These are phyloP conservation scores for Claviceps pazoutovae DNA, from an alignment of 2,329 filamentous ascomycete species.

Conservation along the genomic window DNA sequence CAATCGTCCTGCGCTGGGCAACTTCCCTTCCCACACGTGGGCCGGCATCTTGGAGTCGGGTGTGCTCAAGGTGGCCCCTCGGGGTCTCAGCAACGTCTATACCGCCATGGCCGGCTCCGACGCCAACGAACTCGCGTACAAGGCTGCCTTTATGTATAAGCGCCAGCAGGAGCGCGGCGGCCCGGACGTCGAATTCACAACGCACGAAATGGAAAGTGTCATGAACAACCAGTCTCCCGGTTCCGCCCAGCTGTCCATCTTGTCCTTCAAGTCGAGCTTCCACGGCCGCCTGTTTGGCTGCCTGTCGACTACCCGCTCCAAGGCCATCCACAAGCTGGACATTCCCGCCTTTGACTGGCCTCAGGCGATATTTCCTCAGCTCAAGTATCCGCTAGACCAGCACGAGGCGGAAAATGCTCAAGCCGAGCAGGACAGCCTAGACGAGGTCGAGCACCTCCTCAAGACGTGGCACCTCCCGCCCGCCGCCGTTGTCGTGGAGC, in stretches of 20 bases:
- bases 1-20: slow-evolving; percentile 80
- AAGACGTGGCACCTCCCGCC: slow-evolving; percentile 65
- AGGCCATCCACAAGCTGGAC: slow-evolving; percentile 89
- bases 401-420: slow-evolving; percentile 68
- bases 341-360: slow-evolving; percentile 95
- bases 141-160: slow-evolving; percentile 90
- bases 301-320: slow-evolving; percentile 78
- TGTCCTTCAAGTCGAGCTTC: slow-evolving; percentile 81
- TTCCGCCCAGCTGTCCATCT: slow-evolving; percentile 62
- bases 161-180: slow-evolving; percentile 71
- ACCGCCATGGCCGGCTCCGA: slow-evolving; percentile 82
- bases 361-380: slow-evolving; percentile 68
- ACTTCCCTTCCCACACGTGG: slow-evolving; percentile 83
- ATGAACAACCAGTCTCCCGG: slow-evolving; percentile 76
- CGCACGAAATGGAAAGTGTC: slow-evolving; percentile 56
- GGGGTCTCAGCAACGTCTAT: slow-evolving; percentile 77
- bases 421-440: slow-evolving; percentile 67
- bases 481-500: slow-evolving; percentile 73
- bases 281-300: slow-evolving; percentile 83
- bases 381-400: slow-evolving; percentile 78
- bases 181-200: slow-evolving; percentile 60
- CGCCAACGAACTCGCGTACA: slow-evolving; percentile 89
- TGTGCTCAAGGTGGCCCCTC: slow-evolving; percentile 69
- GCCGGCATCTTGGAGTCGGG: slow-evolving; percentile 64
- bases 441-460: slow-evolving; percentile 73